Evolutionary conservation across 2,329 filamentous ascomycete species (phyloP).

Genomic region (Fusarium subglutinans): DNA sequence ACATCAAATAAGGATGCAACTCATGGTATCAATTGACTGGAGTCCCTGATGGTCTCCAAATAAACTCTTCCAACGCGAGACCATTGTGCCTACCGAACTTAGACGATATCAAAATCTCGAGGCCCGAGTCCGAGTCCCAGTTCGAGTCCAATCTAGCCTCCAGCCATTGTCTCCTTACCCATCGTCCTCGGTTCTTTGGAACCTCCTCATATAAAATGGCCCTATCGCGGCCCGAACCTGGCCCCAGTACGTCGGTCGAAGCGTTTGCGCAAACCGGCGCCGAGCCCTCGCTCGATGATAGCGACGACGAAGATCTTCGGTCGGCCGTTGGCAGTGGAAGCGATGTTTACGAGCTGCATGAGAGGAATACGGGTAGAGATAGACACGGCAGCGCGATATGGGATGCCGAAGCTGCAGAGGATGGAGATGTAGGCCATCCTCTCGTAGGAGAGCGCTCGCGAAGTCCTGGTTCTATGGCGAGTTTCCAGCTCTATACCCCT

Average conservation of each 20-base stretch:
- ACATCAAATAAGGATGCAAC: constrained; percentile 21
- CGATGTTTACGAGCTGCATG: constrained; percentile 48
- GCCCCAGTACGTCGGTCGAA: constrained; percentile 37
- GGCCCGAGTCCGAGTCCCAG: neutral
- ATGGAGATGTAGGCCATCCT: constrained; percentile 31
- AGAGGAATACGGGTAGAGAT: constrained; percentile 21
- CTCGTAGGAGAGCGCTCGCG: constrained; percentile 33
- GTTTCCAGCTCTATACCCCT: constrained; percentile 57
- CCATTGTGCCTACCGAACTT: neutral
- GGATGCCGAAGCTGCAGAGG: constrained; percentile 31
- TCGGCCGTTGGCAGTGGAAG: constrained; percentile 43
- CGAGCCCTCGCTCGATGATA: constrained; percentile 50
- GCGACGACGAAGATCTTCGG: constrained; percentile 48
- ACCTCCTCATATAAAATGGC: constrained; percentile 33
- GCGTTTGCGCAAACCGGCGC: constrained; percentile 54
- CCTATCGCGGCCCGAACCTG: constrained; percentile 32
- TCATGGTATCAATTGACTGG: constrained; percentile 15
- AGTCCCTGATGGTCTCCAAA: constrained; percentile 8
- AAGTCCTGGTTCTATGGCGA: constrained; percentile 48
- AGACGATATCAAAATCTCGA: neutral
- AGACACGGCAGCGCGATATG: constrained; percentile 24
- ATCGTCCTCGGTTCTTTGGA: neutral
- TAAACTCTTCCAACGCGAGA: neutral
- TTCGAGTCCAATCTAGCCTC: neutral
- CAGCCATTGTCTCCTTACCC: neutral